phyloP scores from a whole-genome alignment of 768 basidiomycete species.

The Glaciozyma antarctica region DNA sequence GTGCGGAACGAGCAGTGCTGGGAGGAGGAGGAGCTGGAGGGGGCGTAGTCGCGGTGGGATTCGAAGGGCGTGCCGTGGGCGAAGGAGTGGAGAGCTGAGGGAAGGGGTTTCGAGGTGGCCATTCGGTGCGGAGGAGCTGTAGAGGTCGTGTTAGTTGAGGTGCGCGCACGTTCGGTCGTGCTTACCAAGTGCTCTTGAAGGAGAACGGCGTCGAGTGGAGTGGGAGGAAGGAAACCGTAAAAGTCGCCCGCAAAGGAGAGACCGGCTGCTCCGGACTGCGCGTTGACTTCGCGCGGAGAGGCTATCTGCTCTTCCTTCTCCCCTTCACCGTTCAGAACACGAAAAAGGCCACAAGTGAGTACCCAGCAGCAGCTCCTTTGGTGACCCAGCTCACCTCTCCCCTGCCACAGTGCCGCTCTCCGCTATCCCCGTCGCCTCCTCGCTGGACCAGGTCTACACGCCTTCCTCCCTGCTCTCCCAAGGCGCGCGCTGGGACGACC shows the following conservation, averaged over 20 bases:
- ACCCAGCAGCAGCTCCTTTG: not conserved
- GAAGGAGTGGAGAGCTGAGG: not conserved
- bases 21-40: not conserved
- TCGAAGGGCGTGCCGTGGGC: not conserved
- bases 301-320: no score
- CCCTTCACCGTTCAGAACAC: no score
- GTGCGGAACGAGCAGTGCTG: not conserved
- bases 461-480: slow-evolving; percentile 19
- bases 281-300: no score
- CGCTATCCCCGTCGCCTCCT: slow-evolving; percentile 3
- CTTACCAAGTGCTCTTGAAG: not conserved
- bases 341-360: no score
- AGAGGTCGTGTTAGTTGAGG: no score
- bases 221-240: no score
- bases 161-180: not conserved
- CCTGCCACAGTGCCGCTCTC: not conserved
- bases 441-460: slow-evolving; percentile 24
- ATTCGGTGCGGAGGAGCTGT: not conserved
- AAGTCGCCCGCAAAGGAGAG: no score
- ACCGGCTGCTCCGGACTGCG: no score
- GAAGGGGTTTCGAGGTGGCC: not conserved
- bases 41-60: not conserved
- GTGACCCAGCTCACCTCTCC: not conserved
- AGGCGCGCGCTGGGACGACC: slow-evolving; percentile 16
- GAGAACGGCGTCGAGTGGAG: no score